Evolutionary conservation across 257 asterid genomes (phyloP).

Genomic region (Solanum paucissectum): DNA sequence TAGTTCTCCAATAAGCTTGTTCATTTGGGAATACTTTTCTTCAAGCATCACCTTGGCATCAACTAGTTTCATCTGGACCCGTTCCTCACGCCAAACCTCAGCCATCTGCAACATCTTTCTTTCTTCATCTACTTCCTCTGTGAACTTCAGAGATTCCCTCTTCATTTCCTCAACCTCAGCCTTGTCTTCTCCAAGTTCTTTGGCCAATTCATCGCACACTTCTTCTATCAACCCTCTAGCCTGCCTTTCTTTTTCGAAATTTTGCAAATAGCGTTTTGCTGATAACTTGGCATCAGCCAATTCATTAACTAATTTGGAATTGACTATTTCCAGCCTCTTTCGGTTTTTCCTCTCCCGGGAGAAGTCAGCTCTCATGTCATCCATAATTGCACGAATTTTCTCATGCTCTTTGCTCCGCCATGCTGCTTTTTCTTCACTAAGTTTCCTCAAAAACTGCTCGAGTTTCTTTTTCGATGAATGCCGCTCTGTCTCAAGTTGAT

Average conservation of each 20-base stretch:
- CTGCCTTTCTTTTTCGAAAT: conserved; percentile 53
- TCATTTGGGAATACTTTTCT: conserved; percentile 50
- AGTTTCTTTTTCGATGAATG: conserved; percentile 50
- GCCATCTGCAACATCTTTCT: conserved; percentile 74
- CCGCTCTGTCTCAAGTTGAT: conserved; percentile 45
- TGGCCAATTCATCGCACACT: conserved; percentile 68
- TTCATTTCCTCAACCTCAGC: conserved; percentile 50
- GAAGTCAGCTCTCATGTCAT: conserved; percentile 46
- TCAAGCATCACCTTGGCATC: conserved; percentile 69
- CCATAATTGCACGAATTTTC: conserved; percentile 46
- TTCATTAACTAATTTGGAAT: conserved; percentile 47
- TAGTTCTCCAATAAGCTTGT: conserved; percentile 34
- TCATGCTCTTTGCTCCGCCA: conserved; percentile 64
- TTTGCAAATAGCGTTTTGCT: conserved; percentile 41
- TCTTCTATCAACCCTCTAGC: conserved; percentile 57
- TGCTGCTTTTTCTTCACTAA: conserved; percentile 47
- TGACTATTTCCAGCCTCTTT: conserved; percentile 41
- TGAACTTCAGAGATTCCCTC: conserved; percentile 37
- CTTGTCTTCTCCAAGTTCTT: conserved; percentile 57
- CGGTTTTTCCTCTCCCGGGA: conserved; percentile 45
- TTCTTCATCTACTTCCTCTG: conserved; percentile 66
- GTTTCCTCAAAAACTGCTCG: conserved; percentile 53
- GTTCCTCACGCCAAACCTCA: conserved; percentile 78
- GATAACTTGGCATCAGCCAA: conserved; percentile 43
- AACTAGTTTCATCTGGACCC: conserved; percentile 61